These are phyloP conservation scores for Trametes sp. DNA, from an alignment of 1,284 basidiomycete genomes.

Conservation along the genomic window DNA sequence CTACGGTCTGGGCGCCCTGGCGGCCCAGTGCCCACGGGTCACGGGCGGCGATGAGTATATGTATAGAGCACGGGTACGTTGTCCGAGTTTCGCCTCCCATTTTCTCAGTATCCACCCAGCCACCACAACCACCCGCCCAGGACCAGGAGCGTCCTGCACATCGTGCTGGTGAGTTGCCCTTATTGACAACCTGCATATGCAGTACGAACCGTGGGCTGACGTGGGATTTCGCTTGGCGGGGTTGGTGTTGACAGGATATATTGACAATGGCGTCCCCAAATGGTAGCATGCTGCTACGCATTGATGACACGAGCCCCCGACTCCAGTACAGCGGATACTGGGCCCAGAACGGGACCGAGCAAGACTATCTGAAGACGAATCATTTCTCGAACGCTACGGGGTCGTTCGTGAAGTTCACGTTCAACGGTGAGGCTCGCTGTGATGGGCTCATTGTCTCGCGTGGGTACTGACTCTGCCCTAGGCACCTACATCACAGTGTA, in stretches of 20 bases:
- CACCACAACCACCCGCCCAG: background rate
- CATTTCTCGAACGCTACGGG: conserved; percentile 21
- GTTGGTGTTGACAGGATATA: conserved; percentile 8
- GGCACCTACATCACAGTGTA: conserved; percentile 30
- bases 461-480: background rate
- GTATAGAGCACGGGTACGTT: background rate
- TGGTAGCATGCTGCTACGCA: conserved; percentile 14
- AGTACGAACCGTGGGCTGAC: background rate
- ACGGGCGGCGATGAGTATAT: conserved; percentile 13
- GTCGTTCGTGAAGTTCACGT: conserved; percentile 24
- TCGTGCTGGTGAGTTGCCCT: background rate
- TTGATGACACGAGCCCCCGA: conserved; percentile 24
- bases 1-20: no score
- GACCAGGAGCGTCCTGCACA: background rate
- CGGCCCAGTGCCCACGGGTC: background rate
- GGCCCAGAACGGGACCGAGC: conserved; percentile 1
- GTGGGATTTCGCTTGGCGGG: conserved; percentile 3
- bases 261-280: conserved; percentile 1
- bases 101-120: background rate
- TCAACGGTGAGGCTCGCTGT: conserved; percentile 21
- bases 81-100: background rate
- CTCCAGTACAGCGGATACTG: conserved; percentile 23
- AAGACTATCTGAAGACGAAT: conserved; percentile 8
- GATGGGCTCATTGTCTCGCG: background rate
- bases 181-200: background rate